Conservation (phyloP, 2,329 filamentous ascomycete species). For the Diaporthe velutina region DNA sequence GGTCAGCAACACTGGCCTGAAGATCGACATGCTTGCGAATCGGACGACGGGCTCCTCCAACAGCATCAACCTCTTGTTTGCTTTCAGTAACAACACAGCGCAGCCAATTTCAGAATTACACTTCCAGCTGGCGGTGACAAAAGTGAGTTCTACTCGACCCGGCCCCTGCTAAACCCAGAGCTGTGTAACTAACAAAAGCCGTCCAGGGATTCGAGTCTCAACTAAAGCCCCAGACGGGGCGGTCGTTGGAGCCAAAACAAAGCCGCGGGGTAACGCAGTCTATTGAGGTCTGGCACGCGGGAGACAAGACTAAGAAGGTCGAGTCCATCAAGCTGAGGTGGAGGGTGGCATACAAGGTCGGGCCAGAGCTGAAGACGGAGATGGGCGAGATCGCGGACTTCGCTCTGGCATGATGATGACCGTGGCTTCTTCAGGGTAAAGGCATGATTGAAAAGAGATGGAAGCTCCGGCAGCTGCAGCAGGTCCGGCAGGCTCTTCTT, state of each 20-base stretch:
- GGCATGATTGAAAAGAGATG: background rate
- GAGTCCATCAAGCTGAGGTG: conserved; percentile 89
- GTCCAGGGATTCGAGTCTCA: conserved; percentile 81
- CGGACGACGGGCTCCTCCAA: conserved; percentile 66
- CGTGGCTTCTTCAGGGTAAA: background rate
- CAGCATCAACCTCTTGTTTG: conserved; percentile 77
- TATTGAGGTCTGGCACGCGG: conserved; percentile 80
- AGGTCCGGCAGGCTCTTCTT: background rate
- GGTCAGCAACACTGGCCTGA: conserved; percentile 78
- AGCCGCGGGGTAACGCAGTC: conserved; percentile 83
- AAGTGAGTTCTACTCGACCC: conserved; percentile 66
- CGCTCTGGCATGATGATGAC: conserved; percentile 70
- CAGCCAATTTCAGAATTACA: conserved; percentile 83
- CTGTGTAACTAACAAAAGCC: background rate
- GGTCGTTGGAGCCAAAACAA: conserved; percentile 80
- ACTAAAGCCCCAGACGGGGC: conserved; percentile 87
- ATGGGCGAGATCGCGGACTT: conserved; percentile 88
- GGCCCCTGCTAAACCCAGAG: background rate
- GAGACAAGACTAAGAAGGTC: conserved; percentile 77
- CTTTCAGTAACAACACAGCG: conserved; percentile 85
- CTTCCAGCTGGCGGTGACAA: conserved; percentile 93
- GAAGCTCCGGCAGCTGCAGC: background rate
- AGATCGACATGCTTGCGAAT: conserved; percentile 79
- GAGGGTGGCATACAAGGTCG: conserved; percentile 84
- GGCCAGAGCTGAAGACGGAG: conserved; percentile 76